Base-by-base conservation (phyloP, 768 basidiomycete genomes). In the Tricholoma terreum region DNA sequence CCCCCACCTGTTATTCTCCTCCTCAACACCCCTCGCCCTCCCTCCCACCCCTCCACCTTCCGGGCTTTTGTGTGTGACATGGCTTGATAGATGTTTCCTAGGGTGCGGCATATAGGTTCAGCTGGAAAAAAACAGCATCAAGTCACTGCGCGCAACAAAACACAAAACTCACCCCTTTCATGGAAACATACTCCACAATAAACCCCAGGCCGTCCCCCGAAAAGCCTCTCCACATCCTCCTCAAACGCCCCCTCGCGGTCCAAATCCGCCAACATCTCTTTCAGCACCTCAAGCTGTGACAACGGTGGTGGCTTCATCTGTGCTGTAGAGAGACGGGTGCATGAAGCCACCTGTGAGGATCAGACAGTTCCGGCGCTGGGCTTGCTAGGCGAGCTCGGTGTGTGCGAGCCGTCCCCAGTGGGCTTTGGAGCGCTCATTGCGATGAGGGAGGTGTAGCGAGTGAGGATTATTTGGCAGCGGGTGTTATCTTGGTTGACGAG, bases 221-320 rank as follows among this genome's bases (percentile, higher is more conserved):
- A 50, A n/a, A 59, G 49, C 42, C 30, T 15, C 8, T 52, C 63
- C 9, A 72, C 40, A 6, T 63, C 70, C 6, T 66, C 59, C 58
- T 81, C 80, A 17, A 78, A 73, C 4, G 59, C 43, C 11, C 63
- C 63, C 61, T 83, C 81, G 2, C 60, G 34, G 4, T 54, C 49
- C 6, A 82, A 33, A 58, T 77, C 70, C 7, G 68, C 35, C 0
- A 72, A 50, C 21, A 58, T 57, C 33, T 71, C 77, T 4, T 62
- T 54, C 2, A 83, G 57, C 11, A 66, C 61, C 3, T 61, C 67
- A 9, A 69, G 67, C 52, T 69, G 69, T 22, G 80, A 75, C 3
- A 72, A 63, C 0, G 95, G 94, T 59, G 95, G 92, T 1, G 90
- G 92, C 38, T 80, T 84, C 63, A 97, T 73, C 0, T 90, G 84